Evolutionary conservation across 176 grass and related monocot genomes (phyloP).

Genomic region (Lolium rigidum): DNA sequence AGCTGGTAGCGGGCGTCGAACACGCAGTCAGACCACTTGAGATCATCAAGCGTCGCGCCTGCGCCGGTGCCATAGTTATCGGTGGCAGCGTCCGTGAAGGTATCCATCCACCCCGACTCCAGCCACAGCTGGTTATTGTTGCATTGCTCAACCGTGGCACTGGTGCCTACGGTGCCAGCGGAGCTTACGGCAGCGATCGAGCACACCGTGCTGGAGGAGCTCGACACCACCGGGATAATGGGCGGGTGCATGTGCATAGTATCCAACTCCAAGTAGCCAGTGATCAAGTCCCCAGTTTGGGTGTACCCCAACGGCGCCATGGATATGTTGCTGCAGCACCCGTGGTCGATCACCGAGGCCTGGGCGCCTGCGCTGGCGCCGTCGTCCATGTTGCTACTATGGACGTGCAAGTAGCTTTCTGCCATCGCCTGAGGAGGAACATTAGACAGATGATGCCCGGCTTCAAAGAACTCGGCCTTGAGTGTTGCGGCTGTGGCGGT

Average conservation of each 20-base stretch:
- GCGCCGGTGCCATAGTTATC: background rate
- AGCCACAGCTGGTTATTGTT: slow-evolving; percentile 21
- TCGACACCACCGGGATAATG: slow-evolving; percentile 9
- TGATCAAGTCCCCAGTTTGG: slow-evolving; percentile 1
- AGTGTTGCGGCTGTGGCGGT: background rate
- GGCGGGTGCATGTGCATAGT: background rate
- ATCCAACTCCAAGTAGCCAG: slow-evolving; percentile 34
- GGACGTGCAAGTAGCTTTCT: background rate
- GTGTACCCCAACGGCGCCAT: slow-evolving; percentile 25
- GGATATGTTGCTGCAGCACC: slow-evolving; percentile 27
- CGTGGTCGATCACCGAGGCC: too few relatives aligned
- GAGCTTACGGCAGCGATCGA: slow-evolving; percentile 39
- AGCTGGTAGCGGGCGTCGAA: slow-evolving; percentile 34
- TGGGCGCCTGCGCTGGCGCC: too few relatives aligned
- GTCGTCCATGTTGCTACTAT: too few relatives aligned
- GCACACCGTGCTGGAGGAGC: slow-evolving; percentile 52
- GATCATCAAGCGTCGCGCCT: slow-evolving; percentile 44
- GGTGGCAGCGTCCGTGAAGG: background rate
- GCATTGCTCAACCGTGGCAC: slow-evolving; percentile 1
- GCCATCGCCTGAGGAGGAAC: background rate
- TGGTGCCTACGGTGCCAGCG: background rate
- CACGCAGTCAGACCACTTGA: slow-evolving; percentile 56
- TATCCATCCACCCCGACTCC: slow-evolving; percentile 32
- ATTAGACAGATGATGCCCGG: slow-evolving; percentile 7
- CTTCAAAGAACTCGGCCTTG: slow-evolving; percentile 37